Evolutionary conservation across 192 early-diverging fungal genomes (phyloP), one percentile per base, ranked within the genome.

Genomic region (Allomyces javanicus): DNA sequence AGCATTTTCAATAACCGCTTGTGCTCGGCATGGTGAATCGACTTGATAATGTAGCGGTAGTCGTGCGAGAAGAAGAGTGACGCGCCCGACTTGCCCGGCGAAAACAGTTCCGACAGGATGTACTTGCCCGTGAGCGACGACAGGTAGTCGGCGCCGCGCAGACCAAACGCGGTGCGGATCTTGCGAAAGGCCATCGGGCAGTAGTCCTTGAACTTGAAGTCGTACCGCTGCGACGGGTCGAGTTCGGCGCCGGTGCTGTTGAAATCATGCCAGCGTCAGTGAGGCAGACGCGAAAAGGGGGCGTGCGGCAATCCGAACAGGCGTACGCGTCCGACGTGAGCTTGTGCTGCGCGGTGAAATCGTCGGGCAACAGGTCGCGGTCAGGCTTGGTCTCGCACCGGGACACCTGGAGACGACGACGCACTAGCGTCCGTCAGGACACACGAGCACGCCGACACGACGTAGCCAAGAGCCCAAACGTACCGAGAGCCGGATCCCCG

Each of bases 171-270:
- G 64, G 93, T 88, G 44, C 96, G 79, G 66, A 99, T 82, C 68
- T 83, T 75, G 40, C 92, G 86, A 72, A 99, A 99, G 10, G 94
- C 90, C 92, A 92, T 94, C 3, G 94, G 96, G 12, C 92, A 89
- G 70, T 97, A 97, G 74, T 99, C 96, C 72, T 99, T 99, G 75
- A 97, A 99, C 77, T 97, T 97, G 74, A 96, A 99, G 70, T 97
- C 93, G 77, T 97, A 97, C 65, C 86, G 84, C 21, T 90, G 87
- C 12, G 86, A 87, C 19, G 96, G 91, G 22, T 91, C 93, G 73
- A 96, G 72, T 74, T 99, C 94, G 72, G 94, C 93, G 19, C 93
- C 92, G 44, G 86, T 88, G 44, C 85, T 87, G 72, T 61, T 44
- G 61, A 11, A 33, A 21, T 9, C 2, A 40, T 9, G 33, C 0